Evolutionary conservation across 106 monocot genomes (phyloP), one percentile per base, ranked within the genome.

Genomic region (Dioscorea alata): DNA sequence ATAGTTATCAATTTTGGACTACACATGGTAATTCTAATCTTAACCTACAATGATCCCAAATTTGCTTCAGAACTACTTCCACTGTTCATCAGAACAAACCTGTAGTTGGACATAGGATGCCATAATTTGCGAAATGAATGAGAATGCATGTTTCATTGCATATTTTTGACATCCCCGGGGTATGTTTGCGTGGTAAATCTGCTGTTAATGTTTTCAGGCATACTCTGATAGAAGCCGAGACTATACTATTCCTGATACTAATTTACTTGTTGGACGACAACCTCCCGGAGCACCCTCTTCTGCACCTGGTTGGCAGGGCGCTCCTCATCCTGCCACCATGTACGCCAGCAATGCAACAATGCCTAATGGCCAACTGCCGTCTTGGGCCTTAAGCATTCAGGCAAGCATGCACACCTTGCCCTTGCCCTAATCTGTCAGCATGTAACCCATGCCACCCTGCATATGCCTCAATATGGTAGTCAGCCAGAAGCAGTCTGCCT

Each of bases 201-300:
- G n/a, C 53, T 25, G 3, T 23, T 15, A n/a, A n/a, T n/a, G n/a
- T 60, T 18, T 73, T 67, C 85, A 94, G 94, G 94, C 90, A 25
- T 79, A 90, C 23, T 82, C 79, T 76, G 91, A 95, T 57, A 85
- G 86, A 73, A 91, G 95, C 79, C 83, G 95, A 33, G 91, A 96
- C 49, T 96, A 86, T 73, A 96, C 95, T 0, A 60, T 91, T 48
- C 75, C 86, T 12, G 84, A 88, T 12, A 59, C 67, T n/a, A 83
- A 81, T 50, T 74, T 84, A 60, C 85, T 79, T 48, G 76, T 68
- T 15, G 57, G 71, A 33, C 90, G 74, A 17, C 90, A 81, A 62
- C 42, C 80, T 57, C 75, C 90, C 48, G 75, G 59, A 50, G 7
- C 63, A 60, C 64, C 75, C 13, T 18, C 73, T 33, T 58, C 69